Base-by-base conservation (phyloP, 305 asterid genomes). In the Solanum hybrid region DNA sequence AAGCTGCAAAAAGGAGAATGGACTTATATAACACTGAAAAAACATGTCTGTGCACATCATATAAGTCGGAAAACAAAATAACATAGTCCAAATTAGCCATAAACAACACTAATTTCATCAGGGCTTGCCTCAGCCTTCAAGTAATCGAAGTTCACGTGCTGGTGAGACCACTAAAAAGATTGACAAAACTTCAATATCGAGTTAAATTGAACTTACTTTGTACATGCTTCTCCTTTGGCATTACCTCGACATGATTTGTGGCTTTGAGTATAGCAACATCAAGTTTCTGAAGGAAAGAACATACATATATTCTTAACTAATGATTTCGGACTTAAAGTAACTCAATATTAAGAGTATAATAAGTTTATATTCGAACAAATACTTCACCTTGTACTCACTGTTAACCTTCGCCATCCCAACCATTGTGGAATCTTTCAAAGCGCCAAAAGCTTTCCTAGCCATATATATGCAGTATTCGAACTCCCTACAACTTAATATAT, bases 151-250 rank as follows among this genome's bases (percentile, higher is more conserved):
- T 56, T 56, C 72, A 60, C 12, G 2, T 60, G 26, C 72, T 20
- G 11, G 26, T 60, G 26, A 60, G 72, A 60, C 72, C 72, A 60
- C 72, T 60, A 60, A 60, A 56, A 56, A 8, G 72, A 60, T 60
- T 60, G 72, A 22, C 26, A 60, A 20, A 60, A 60, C 71, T 1
- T 56, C 66, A 56, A 56, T 17, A 0, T 0, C 4, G 20, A 73
- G 27, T 46, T 38, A 32, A 32, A 87, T 20, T 42, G 71, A 80
- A 89, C 98, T 94, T 94, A 96, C 98, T 93, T 92, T 91, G 91
- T 88, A 95, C 93, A 32, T 96, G 98, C 94, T 96, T 96, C 94
- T 95, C 96, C 90, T 96, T 96, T 22, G 99, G 98, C 91, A 95
- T 85, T 88, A 87, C 88, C 88, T 95, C 98, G 24, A 90, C 94